Base-by-base conservation (phyloP, 2,329 filamentous ascomycete species). In the Aspergillus pseudoglaucus region DNA sequence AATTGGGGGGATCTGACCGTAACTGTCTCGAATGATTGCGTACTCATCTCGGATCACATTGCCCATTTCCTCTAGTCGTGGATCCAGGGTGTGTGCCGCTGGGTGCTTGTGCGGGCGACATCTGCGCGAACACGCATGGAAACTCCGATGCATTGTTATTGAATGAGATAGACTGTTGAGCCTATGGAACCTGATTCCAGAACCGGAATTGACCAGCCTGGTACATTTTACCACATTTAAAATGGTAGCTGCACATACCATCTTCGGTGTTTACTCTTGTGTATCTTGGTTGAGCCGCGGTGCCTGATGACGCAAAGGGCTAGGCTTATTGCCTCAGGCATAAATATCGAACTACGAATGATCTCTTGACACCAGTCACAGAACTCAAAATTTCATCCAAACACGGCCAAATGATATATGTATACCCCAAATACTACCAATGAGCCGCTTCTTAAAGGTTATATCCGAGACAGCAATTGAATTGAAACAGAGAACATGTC, bases 11-110 rank as follows among this genome's bases (percentile, higher is more conserved):
- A 0, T 49, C 58, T 20, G 61, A 80, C 80, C 67, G 62, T 87
- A 87, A 48, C 74, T 67, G 12, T 78, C 71, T 42, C 77, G 73
- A 44, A 86, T 69, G 6, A 71, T 69, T 5, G 82, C 81, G 63
- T 80, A 86, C 56, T 85, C 78, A 63, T 85, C 79, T 54, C 75
- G 69, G 54, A 84, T 81, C 1, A 74, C 63, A 35, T 71, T 72
- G 20, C 77, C 80, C 38, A 80, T 59, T 44, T 76, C 68, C 47
- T 73, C 70, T 32, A 80, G 62, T 44, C 75, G 75, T 15, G 76
- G 75, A 54, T 80, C 77, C 46, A 70, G 60, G 49, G 49, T 48
- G 14, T 50, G 35, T 30, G 32, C 12, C 20, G 17, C 20, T 27
- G 38, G 44, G 20, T 41, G 38, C 40, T 42, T 42, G 35, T 42